Evolutionary conservation across 495 filamentous ascomycete genomes (phyloP).

Genomic region (Annulohypoxylon nitens): DNA sequence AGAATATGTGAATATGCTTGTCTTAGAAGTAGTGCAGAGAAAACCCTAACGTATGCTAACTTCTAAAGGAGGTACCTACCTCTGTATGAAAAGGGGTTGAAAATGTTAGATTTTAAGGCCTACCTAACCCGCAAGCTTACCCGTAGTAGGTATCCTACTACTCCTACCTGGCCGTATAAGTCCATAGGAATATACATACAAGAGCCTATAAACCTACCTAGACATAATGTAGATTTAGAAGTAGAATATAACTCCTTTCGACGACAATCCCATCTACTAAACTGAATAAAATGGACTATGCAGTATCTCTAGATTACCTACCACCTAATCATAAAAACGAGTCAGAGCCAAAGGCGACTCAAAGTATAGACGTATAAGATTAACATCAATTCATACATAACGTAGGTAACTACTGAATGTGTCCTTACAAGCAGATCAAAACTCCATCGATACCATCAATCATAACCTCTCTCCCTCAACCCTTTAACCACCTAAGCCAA

Average conservation of each 20-base stretch:
- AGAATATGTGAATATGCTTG: background rate
- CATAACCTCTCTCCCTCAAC: background rate
- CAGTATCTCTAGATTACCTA: no score
- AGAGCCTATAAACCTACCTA: background rate
- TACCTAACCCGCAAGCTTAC: background rate
- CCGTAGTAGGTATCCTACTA: no score
- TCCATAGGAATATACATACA: background rate
- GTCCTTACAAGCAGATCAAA: conserved; percentile 11
- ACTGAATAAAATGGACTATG: no score
- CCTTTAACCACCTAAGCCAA: conserved; percentile 66
- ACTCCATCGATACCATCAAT: conserved; percentile 5
- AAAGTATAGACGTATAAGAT: background rate
- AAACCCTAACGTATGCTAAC: background rate
- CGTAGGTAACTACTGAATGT: background rate
- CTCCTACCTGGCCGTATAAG: no score
- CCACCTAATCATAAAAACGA: background rate
- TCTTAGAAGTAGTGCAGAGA: background rate
- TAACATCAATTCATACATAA: background rate
- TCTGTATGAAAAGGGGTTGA: background rate
- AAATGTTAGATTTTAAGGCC: background rate
- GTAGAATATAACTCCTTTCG: background rate
- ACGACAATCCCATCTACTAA: no score
- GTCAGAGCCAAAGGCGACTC: background rate
- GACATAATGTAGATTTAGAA: background rate
- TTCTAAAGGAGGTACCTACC: background rate